Evolutionary conservation across 225 moss, liverwort and hornwort species (phyloP), one percentile per base, ranked within the genome.

Genomic region (Antitrichia curtipendula): DNA sequence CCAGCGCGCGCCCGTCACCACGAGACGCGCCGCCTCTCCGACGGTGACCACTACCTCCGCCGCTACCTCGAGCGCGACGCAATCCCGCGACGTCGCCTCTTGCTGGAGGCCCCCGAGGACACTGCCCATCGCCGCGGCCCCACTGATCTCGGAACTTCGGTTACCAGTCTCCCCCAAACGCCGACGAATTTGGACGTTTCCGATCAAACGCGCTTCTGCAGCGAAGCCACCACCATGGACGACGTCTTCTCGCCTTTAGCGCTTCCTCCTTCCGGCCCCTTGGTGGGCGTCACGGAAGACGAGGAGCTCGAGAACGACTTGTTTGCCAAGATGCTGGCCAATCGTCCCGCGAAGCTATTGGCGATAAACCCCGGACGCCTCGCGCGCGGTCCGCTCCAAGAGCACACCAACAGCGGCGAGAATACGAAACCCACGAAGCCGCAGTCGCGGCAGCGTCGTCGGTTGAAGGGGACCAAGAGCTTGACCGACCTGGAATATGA

Each of bases 401-500:
- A 88, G 79, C 84, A 47, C 24, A 82, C 34, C 71, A 86, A 53
- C 52, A 74, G 75, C 45, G 53, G 52, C 41, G 87, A 82, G 41
- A 8, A 19, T 49, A 12, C 29, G 29, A 87, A 71, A 25, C 31
- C 68, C 27, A 43, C 25, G 19, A 89, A 84, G 70, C 75, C 80
- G 54, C 71, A 65, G 74, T 21, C 9, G 23, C 91, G 88, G 24
- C 88, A 82, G 80, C 80, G 91, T 25, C 90, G 93, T 18, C 81
- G 90, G 53, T 41, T 92, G 82, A 93, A 92, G 87, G 92, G 93
- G 32, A 92, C 93, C 34, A 93, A 91, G 86, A 92, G 93, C 88
- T 65, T 93, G 47, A 93, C 92, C 6, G 92, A 93, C 86, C 49
- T 93, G 89, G 93, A 93, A 83, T 92, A 92, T 52, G 92, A 93